phyloP scores from a whole-genome alignment of 768 basidiomycete genomes.

The Macrolepiota albuminosa region DNA sequence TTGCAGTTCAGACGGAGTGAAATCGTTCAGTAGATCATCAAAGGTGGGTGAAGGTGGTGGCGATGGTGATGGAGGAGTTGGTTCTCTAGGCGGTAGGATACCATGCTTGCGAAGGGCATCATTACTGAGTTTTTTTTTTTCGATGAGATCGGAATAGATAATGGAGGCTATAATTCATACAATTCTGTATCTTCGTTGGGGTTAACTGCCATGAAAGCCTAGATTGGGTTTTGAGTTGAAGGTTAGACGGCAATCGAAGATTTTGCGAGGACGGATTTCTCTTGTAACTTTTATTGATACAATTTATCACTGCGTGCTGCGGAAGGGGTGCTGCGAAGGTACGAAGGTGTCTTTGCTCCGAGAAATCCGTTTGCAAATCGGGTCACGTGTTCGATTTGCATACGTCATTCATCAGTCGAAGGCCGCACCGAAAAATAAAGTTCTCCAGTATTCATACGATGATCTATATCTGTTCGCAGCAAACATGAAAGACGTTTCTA shows the following conservation, averaged over 20 bases:
- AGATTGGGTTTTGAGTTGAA: conserved; percentile 2
- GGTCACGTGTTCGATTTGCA: neutral
- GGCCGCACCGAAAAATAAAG: too few species aligned
- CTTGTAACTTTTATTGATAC: neutral
- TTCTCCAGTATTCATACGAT: too few species aligned
- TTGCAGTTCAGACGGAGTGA: conserved; percentile 56
- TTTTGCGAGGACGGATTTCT: neutral
- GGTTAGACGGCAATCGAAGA: neutral
- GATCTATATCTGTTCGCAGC: neutral
- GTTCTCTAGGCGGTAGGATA: conserved; percentile 74
- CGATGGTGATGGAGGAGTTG: conserved; percentile 71
- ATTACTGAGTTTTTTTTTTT: conserved; percentile 51
- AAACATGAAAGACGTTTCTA: neutral
- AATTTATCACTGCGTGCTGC: neutral
- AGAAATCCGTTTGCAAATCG: too few species aligned
- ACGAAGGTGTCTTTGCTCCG: neutral
- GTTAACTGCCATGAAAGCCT: conserved; percentile 55
- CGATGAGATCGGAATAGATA: neutral
- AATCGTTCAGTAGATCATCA: conserved; percentile 60
- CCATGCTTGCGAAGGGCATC: conserved; percentile 92
- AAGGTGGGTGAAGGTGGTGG: conserved; percentile 75
- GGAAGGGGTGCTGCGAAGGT: neutral
- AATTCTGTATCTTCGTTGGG: conserved; percentile 96
- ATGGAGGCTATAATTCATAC: conserved; percentile 39
- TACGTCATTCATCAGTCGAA: neutral